A percentile compares a stretch with the other conserved stretches of the same genome.
phyloP scores from a whole-genome alignment of 2,329 filamentous ascomycete species.

The Colletotrichum siamense region DNA sequence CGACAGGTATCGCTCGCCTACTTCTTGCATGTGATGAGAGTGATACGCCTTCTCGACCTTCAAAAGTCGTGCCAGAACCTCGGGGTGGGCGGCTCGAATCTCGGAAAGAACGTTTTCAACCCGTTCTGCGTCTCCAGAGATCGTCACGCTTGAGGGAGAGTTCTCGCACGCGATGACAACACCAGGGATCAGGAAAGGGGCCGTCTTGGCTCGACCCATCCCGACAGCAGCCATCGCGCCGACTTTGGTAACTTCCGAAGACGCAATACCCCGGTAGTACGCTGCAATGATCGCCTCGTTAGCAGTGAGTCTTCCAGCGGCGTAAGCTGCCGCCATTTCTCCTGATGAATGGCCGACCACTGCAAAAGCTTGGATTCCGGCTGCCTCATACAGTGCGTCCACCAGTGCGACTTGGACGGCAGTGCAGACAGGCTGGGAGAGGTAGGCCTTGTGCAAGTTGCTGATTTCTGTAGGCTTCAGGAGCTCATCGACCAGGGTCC shows the following conservation, averaged over 20 bases:
- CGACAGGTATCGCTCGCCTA: conserved; percentile 14
- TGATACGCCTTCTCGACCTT: conserved; percentile 9
- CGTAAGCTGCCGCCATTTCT: conserved; percentile 51
- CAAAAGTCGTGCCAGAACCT: not conserved
- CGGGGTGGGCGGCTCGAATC: conserved; percentile 16
- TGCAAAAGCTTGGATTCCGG: conserved; percentile 32
- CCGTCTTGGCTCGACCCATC: not conserved
- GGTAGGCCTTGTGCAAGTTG: not conserved
- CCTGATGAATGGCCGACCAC: conserved; percentile 49
- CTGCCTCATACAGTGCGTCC: conserved; percentile 33
- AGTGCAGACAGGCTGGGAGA: conserved; percentile 34
- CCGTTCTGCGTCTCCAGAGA: not conserved
- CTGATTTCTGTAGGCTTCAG: not conserved
- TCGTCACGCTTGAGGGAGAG: not conserved
- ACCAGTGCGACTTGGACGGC: conserved; percentile 46
- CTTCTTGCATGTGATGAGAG: not conserved
- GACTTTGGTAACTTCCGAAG: conserved; percentile 10
- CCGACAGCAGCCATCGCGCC: not conserved
- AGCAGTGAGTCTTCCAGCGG: conserved; percentile 36
- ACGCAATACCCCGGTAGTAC: conserved; percentile 23
- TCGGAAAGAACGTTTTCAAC: not conserved
- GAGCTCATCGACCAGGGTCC: not conserved
- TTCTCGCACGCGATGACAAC: conserved; percentile 11
- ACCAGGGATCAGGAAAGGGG: not conserved
- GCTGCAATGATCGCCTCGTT: conserved; percentile 41